These are phyloP conservation scores for Prunus mongolica DNA, from an alignment of 306 rosid genomes.

Conservation along the genomic window DNA sequence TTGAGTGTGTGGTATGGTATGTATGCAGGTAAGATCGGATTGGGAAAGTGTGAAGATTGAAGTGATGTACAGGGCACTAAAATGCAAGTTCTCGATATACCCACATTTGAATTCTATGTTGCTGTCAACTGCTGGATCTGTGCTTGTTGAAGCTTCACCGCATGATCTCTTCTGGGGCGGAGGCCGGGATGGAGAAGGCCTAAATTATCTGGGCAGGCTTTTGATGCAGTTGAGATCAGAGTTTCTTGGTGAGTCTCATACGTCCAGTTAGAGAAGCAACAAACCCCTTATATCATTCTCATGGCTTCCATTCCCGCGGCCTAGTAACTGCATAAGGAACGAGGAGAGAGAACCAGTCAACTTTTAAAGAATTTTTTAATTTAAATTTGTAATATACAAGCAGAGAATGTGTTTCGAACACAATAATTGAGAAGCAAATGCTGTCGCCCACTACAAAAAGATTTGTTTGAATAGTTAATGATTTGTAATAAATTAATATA, in stretches of 20 bases:
- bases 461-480: too few species aligned
- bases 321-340: too few species aligned
- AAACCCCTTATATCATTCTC: too few species aligned
- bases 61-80: slow-evolving; percentile 77
- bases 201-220: slow-evolving; percentile 80
- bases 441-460: too few species aligned
- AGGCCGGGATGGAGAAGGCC: slow-evolving; percentile 90
- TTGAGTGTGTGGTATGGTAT: neutral
- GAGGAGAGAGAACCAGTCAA: too few species aligned
- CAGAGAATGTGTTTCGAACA: too few species aligned
- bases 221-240: slow-evolving; percentile 87
- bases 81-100: slow-evolving; percentile 81
- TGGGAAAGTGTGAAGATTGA: slow-evolving; percentile 82
- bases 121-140: slow-evolving; percentile 72
- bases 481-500: too few species aligned
- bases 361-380: too few species aligned
- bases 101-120: slow-evolving; percentile 77
- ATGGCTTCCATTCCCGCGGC: too few species aligned
- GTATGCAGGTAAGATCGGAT: slow-evolving; percentile 64
- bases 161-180: slow-evolving; percentile 97
- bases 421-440: too few species aligned
- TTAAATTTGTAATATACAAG: too few species aligned
- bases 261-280: slow-evolving; percentile 2
- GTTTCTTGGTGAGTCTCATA: slow-evolving; percentile 58
- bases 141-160: slow-evolving; percentile 91